phyloP scores from a whole-genome alignment of 148 eudicot species.

The Camellia sinensis region DNA sequence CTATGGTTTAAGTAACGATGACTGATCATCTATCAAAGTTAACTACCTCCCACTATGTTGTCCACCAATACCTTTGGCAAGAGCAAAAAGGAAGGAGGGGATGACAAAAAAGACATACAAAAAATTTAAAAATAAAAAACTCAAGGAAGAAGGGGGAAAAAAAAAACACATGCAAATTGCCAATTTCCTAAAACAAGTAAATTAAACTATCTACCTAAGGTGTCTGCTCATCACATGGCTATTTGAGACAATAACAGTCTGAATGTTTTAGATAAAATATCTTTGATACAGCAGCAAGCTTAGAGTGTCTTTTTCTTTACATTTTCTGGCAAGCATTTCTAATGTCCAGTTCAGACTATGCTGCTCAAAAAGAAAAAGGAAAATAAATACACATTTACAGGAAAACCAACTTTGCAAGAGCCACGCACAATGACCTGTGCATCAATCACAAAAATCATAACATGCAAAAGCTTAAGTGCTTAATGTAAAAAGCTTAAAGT shows the following conservation, averaged over 20 bases:
- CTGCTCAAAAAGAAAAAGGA: neutral
- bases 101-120: too few species aligned
- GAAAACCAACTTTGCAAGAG: slow-evolving; percentile 6
- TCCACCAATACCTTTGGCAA: neutral
- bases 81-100: neutral
- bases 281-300: neutral
- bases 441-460: neutral
- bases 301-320: neutral
- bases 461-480: too few species aligned
- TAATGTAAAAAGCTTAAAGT: too few species aligned
- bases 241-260: too few species aligned
- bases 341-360: neutral
- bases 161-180: neutral
- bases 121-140: too few species aligned
- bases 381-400: neutral
- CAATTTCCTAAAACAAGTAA: neutral
- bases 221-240: too few species aligned
- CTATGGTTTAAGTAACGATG: neutral
- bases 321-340: neutral
- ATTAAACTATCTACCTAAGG: too few species aligned
- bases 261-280: neutral
- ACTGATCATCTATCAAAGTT: neutral
- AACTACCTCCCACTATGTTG: neutral
- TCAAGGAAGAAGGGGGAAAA: too few species aligned
- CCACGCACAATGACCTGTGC: neutral